Conservation (phyloP, 345 rosid species). For the Camelina hispida region DNA sequence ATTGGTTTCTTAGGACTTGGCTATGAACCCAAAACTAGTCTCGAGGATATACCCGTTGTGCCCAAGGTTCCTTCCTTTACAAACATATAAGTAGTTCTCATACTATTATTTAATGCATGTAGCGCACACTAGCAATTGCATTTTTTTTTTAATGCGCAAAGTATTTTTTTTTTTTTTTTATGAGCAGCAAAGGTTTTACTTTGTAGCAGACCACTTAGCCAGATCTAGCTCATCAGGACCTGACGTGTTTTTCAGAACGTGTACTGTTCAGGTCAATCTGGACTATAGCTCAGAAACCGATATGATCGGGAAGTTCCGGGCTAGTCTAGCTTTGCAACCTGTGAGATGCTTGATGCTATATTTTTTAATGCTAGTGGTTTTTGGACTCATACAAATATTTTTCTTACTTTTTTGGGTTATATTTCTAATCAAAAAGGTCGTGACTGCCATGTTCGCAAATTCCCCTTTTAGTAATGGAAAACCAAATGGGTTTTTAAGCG, state of each 20-base stretch:
- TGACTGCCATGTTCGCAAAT: slow-evolving; percentile 92
- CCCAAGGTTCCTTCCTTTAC: slow-evolving; percentile 63
- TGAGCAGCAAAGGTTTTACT: slow-evolving; percentile 79
- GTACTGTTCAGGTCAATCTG: slow-evolving; percentile 82
- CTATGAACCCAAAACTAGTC: slow-evolving; percentile 77
- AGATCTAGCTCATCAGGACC: slow-evolving; percentile 70
- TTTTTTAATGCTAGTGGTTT: neutral
- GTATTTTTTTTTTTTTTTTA: neutral
- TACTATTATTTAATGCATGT: slow-evolving; percentile 19
- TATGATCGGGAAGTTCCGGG: slow-evolving; percentile 92
- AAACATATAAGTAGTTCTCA: neutral
- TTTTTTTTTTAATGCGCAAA: neutral
- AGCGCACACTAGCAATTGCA: neutral
- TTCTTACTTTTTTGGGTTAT: neutral
- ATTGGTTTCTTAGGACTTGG: slow-evolving; percentile 91
- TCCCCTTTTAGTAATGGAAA: slow-evolving; percentile 93
- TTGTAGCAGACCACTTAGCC: slow-evolving; percentile 77
- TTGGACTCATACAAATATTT: neutral
- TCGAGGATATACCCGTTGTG: slow-evolving; percentile 70
- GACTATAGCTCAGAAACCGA: slow-evolving; percentile 70
- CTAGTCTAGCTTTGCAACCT: slow-evolving; percentile 94
- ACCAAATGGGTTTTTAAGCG: slow-evolving; percentile 91
- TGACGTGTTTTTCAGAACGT: slow-evolving; percentile 81
- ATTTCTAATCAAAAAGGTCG: slow-evolving; percentile 60
- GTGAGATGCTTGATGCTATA: slow-evolving; percentile 51